Evolutionary conservation across 2,329 filamentous ascomycete species (phyloP).

Genomic region (Diaporthe sp.): DNA sequence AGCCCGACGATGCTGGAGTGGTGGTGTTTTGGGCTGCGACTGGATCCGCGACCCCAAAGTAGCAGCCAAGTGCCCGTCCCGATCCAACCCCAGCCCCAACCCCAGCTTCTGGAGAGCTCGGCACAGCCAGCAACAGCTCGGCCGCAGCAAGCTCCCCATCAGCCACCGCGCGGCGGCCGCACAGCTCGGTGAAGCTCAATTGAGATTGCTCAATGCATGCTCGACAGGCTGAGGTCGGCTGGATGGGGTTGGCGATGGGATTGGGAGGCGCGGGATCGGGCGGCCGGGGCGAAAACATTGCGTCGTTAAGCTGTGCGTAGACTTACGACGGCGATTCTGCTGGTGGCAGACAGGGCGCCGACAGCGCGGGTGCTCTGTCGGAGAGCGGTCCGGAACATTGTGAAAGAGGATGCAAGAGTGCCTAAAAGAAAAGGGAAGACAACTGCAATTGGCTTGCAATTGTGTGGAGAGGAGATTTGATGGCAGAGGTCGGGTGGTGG

Average conservation of each 20-base stretch:
- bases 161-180: constrained; percentile 49
- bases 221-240: constrained; percentile 52
- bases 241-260: constrained; percentile 61
- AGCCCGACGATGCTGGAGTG: constrained; percentile 45
- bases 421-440: constrained; percentile 66
- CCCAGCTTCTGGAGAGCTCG: constrained; percentile 45
- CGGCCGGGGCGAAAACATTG: constrained; percentile 50
- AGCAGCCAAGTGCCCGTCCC: constrained; percentile 40
- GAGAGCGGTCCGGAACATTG: constrained; percentile 99
- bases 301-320: constrained; percentile 49
- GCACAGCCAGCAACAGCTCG: constrained; percentile 47
- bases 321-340: constrained; percentile 97
- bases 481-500: constrained; percentile 60
- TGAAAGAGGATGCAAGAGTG: constrained; percentile 67
- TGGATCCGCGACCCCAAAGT: constrained; percentile 35
- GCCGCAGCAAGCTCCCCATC: constrained; percentile 54
- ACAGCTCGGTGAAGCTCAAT: constrained; percentile 52
- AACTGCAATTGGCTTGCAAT: constrained; percentile 75
- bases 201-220: constrained; percentile 52
- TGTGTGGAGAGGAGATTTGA: constrained; percentile 73
- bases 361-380: constrained; percentile 96
- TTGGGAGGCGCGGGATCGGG: constrained; percentile 55
- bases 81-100: constrained; percentile 38
- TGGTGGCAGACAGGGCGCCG: constrained; percentile 91
- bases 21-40: constrained; percentile 12